These are phyloP conservation scores for Apiotrichum gamsii DNA, from an alignment of 1,284 basidiomycete genomes.

Conservation along the genomic window DNA sequence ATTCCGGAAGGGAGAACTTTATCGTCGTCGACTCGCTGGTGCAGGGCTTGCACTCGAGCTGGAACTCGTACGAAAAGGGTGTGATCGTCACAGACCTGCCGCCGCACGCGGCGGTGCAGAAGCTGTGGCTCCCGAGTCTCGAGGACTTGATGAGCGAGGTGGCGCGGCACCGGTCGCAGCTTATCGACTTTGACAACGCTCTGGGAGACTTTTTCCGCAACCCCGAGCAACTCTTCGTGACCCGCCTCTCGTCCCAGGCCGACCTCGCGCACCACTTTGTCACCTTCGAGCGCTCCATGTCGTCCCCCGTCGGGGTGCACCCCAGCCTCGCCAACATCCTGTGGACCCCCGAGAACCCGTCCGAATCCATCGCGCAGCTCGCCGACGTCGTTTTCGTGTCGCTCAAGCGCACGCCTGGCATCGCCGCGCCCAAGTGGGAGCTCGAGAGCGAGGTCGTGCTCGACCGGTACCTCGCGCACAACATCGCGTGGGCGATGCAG, in stretches of 20 bases:
- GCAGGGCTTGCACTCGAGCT: not conserved
- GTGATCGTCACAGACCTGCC: too few species aligned
- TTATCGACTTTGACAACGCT: not conserved
- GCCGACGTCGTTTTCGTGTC: slow-evolving; percentile 32
- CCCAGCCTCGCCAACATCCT: slow-evolving; percentile 22
- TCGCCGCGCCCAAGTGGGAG: slow-evolving; percentile 28
- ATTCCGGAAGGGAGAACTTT: slow-evolving; percentile 1
- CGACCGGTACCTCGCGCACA: slow-evolving; percentile 35
- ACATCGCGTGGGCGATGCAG: slow-evolving; percentile 28
- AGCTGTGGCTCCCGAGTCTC: not conserved
- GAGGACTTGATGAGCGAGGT: not conserved
- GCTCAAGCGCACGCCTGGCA: slow-evolving; percentile 18
- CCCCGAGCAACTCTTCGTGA: slow-evolving; percentile 5
- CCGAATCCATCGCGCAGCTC: slow-evolving; percentile 21
- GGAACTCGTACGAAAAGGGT: not conserved
- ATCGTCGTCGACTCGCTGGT: slow-evolving; percentile 1
- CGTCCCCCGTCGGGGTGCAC: slow-evolving; percentile 18
- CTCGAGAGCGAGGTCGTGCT: slow-evolving; percentile 33
- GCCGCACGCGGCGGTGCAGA: not conserved
- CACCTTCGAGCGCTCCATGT: slow-evolving; percentile 4
- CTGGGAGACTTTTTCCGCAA: slow-evolving; percentile 2
- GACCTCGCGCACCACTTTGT: slow-evolving; percentile 5
- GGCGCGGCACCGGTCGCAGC: not conserved
- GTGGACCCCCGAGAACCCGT: slow-evolving; percentile 24
- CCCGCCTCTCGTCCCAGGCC: slow-evolving; percentile 1